Evolutionary conservation across 768 basidiomycete species (phyloP).

Genomic region (Pulveroboletus sp.): DNA sequence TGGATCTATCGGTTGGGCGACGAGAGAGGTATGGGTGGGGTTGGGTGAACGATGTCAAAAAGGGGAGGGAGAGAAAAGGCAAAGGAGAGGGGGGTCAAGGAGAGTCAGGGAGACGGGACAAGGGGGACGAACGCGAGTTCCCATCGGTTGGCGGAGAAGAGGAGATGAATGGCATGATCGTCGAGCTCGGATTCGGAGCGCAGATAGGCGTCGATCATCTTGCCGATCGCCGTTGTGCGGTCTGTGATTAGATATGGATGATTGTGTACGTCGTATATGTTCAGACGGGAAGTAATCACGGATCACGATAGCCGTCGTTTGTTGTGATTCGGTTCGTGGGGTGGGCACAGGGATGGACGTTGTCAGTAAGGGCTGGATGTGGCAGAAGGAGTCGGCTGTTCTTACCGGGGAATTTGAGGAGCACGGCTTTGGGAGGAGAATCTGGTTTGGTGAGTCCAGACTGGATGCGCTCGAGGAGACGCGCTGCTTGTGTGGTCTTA

Average conservation of each 20-base stretch:
- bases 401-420: slow-evolving; percentile 90
- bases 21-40: too few species aligned
- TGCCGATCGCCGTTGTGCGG: slow-evolving; percentile 85
- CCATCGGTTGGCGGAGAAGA: slow-evolving; percentile 98
- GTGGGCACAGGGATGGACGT: too few species aligned
- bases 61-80: too few species aligned
- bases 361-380: too few species aligned
- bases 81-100: too few species aligned
- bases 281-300: too few species aligned
- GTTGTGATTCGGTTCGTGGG: not conserved
- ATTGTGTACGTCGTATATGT: not conserved
- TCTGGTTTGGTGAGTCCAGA: not conserved
- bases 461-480: slow-evolving; percentile 56
- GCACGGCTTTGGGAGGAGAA: slow-evolving; percentile 35
- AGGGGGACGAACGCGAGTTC: slow-evolving; percentile 72
- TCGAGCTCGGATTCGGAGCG: slow-evolving; percentile 82
- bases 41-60: too few species aligned
- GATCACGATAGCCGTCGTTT: not conserved
- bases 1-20: slow-evolving; percentile 38
- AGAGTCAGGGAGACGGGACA: too few species aligned
- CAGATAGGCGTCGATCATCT: slow-evolving; percentile 92
- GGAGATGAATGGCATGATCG: slow-evolving; percentile 86
- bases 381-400: not conserved
- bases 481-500: slow-evolving; percentile 82
- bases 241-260: slow-evolving; percentile 64